Conservation (phyloP, 73 alveolate genomes). For the Symbiodinium pilosum region DNA sequence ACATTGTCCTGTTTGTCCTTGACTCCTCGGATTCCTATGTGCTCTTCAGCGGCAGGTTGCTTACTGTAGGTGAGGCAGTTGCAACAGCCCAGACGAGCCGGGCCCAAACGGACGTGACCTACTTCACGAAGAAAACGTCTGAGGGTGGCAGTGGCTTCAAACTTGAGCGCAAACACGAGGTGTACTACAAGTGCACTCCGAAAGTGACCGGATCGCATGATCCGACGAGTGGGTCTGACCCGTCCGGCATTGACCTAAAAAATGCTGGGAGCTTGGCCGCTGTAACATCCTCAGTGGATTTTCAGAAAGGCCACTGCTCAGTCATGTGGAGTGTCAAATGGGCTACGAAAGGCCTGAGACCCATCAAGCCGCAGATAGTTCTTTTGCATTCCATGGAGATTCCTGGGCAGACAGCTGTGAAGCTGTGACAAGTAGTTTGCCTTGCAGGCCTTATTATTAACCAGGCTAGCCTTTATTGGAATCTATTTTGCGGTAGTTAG, state of each 20-base stretch:
- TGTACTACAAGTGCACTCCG: not conserved
- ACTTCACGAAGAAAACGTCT: not conserved
- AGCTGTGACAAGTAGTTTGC: no score
- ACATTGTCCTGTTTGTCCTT: not conserved
- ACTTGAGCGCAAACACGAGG: constrained; percentile 22
- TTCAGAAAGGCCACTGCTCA: not conserved
- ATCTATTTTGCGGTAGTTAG: no score
- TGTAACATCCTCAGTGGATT: not conserved
- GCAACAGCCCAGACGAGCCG: not conserved
- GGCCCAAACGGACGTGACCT: not conserved
- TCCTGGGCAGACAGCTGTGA: not conserved
- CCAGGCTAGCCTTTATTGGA: no score
- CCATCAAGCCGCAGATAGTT: not conserved
- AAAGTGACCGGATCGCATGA: not conserved
- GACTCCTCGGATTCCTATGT: not conserved
- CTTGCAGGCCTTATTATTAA: no score
- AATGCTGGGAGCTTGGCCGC: not conserved
- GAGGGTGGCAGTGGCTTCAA: not conserved
- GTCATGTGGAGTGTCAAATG: constrained; percentile 13
- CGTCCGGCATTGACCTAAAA: not conserved
- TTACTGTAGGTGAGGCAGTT: not conserved
- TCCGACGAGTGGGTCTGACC: not conserved
- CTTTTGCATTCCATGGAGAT: not conserved
- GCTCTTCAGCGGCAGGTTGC: not conserved
- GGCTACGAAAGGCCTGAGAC: constrained; percentile 12